Evolutionary conservation across 2,329 filamentous ascomycete genomes (phyloP).

Genomic region (Zelopaecilomyces penicillatus): DNA sequence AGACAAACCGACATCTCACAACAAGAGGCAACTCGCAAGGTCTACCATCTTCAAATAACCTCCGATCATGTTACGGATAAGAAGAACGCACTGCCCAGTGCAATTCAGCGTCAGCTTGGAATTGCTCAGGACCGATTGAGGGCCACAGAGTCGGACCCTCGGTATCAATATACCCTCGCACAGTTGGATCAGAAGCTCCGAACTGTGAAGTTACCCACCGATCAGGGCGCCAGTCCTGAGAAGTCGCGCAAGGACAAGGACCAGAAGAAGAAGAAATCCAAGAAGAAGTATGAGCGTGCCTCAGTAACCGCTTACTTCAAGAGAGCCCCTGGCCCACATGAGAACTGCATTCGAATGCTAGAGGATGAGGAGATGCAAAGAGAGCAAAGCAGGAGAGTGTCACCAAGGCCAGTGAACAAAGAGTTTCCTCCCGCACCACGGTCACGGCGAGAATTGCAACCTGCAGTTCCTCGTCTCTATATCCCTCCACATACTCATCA

Average conservation of each 20-base stretch:
- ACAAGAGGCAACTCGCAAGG: slow-evolving; percentile 25
- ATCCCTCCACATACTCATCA: too few relatives aligned
- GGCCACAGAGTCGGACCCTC: slow-evolving; percentile 25
- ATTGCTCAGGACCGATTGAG: slow-evolving; percentile 26
- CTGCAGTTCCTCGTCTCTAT: too few relatives aligned
- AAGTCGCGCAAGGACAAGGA: slow-evolving; percentile 12
- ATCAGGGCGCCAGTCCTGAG: slow-evolving; percentile 10
- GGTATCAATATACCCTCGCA: slow-evolving; percentile 32
- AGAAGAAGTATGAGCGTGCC: slow-evolving; percentile 26
- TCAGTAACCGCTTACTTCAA: slow-evolving; percentile 40
- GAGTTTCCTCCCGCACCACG: too few relatives aligned
- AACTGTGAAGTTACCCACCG: slow-evolving; percentile 12
- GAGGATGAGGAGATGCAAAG: slow-evolving; percentile 11
- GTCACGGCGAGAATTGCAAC: too few relatives aligned
- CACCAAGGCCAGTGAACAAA: neutral
- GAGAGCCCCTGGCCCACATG: slow-evolving; percentile 25
- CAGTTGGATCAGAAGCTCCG: slow-evolving; percentile 36
- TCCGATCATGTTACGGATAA: slow-evolving; percentile 26
- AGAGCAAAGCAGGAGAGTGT: neutral
- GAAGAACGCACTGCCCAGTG: slow-evolving; percentile 25
- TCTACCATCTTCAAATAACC: slow-evolving; percentile 28
- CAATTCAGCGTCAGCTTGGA: slow-evolving; percentile 36
- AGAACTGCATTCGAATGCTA: slow-evolving; percentile 21
- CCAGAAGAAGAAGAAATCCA: slow-evolving; percentile 16
- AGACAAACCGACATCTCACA: slow-evolving; percentile 30